Conservation (phyloP, 106 monocot genomes). For the Dendrobium huoshanense region DNA sequence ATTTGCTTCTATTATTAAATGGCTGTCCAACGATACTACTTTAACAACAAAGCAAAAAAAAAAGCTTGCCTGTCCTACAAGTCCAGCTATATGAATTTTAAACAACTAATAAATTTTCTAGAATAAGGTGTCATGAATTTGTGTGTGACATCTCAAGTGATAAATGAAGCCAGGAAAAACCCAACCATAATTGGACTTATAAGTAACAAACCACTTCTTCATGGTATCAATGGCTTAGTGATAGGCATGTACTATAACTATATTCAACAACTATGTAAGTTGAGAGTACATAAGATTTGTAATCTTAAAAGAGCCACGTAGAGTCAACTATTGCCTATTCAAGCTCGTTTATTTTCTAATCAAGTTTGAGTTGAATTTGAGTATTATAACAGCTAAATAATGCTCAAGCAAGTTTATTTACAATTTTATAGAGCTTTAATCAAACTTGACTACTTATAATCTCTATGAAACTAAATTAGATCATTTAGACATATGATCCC, state of each 20-base stretch:
- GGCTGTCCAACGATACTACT: no score
- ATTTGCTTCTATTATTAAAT: no score
- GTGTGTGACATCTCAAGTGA: neutral
- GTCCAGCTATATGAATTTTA: no score
- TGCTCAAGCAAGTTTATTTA: neutral
- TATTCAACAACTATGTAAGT: no score
- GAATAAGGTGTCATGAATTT: neutral
- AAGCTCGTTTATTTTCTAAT: neutral
- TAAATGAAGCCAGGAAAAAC: neutral
- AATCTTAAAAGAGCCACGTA: neutral
- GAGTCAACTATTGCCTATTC: neutral
- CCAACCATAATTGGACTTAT: neutral
- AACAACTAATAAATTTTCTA: no score
- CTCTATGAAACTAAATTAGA: neutral
- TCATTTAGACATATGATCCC: neutral
- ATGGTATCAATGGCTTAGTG: neutral
- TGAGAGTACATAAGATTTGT: no score
- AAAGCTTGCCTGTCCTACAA: no score
- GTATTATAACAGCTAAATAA: neutral
- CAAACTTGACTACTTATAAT: neutral
- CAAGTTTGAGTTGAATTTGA: neutral
- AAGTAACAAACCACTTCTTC: neutral
- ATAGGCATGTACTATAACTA: neutral
- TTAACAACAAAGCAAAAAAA: no score
- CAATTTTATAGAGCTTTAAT: slow-evolving; percentile 2